Conservation (phyloP, 225 moss, liverwort and hornwort genomes). For the Antitrichia curtipendula region DNA sequence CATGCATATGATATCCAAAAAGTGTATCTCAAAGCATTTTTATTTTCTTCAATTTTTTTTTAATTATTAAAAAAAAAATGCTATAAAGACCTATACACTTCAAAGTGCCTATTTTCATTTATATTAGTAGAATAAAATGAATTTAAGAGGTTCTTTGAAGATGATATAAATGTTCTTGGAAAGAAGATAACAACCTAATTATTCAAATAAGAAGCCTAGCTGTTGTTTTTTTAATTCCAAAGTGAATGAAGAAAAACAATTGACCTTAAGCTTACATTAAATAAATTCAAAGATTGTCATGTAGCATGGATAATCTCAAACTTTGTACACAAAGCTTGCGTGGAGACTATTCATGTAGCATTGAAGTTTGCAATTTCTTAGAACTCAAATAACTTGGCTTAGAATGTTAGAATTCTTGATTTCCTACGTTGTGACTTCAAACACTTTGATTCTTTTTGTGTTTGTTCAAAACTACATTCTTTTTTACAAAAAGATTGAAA, state of each 20-base stretch:
- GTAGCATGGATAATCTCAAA: background rate
- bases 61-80: background rate
- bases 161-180: background rate
- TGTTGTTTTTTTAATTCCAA: background rate
- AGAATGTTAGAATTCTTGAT: background rate
- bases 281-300: background rate
- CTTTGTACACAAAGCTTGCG: too few species aligned
- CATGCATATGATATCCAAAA: background rate
- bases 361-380: background rate
- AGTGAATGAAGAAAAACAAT: background rate
- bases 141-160: background rate
- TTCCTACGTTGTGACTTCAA: background rate
- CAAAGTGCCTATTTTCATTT: background rate
- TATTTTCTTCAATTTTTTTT: background rate
- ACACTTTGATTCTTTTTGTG: background rate
- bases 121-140: too few species aligned
- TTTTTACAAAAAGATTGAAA: rapidly evolving
- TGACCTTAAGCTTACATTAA: background rate
- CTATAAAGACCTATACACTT: rapidly evolving
- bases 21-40: background rate
- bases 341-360: background rate
- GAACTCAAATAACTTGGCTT: background rate
- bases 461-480: background rate
- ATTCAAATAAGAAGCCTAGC: rapidly evolving
- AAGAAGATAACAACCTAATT: background rate